Conservation (phyloP, 1,284 basidiomycete genomes). For the Ceratorhiza oryzae-sativae region DNA sequence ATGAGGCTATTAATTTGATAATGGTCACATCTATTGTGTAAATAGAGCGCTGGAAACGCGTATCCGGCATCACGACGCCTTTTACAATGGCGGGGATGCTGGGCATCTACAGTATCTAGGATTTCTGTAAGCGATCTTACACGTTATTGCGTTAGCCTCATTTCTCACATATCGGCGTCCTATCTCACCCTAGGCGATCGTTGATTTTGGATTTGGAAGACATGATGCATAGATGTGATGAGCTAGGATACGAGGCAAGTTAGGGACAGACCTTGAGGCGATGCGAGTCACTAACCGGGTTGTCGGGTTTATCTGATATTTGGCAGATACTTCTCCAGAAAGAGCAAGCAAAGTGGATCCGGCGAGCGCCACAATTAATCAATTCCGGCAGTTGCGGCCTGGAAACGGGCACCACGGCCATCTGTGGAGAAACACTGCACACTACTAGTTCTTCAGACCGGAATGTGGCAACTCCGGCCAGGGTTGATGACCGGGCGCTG, state of each 20-base stretch:
- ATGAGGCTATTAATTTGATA: neutral
- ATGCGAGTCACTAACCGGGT: neutral
- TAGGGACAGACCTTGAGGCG: neutral
- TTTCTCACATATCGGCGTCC: constrained; percentile 9
- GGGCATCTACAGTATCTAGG: constrained; percentile 35
- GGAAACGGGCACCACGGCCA: constrained; percentile 8
- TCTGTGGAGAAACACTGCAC: neutral
- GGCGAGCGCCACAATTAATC: constrained; percentile 5
- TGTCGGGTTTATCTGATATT: neutral
- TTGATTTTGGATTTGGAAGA: constrained; percentile 20
- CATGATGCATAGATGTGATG: constrained; percentile 37
- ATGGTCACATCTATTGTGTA: neutral
- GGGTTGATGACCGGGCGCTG: constrained; percentile 17
- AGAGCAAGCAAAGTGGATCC: constrained; percentile 28
- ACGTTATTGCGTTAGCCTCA: neutral
- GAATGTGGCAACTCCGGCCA: neutral
- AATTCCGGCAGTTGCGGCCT: constrained; percentile 4
- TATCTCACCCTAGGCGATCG: constrained; percentile 23
- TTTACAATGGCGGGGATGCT: constrained; percentile 34
- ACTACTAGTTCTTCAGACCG: constrained; percentile 4
- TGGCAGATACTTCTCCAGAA: constrained; percentile 31
- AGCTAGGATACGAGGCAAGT: constrained; percentile 33
- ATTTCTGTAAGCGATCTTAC: constrained; percentile 19
- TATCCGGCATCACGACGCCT: constrained; percentile 25
- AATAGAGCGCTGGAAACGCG: constrained; percentile 24